Conservation (phyloP, 306 rosid species). For the Cicer bijugum region DNA sequence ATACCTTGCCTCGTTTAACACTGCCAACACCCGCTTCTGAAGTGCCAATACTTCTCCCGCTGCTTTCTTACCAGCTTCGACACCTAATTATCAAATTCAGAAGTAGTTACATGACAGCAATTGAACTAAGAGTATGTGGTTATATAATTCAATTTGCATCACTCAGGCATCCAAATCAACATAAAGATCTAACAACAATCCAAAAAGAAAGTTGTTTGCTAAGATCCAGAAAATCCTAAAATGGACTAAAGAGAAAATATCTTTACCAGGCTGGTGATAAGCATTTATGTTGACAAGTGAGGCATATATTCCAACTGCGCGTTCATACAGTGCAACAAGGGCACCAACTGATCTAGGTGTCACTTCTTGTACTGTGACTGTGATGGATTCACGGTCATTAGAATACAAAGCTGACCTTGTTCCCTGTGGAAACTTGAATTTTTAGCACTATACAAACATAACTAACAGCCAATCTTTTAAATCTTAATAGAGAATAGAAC, state of each 20-base stretch:
- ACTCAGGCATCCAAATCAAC: slow-evolving; percentile 16
- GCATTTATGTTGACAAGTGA: slow-evolving; percentile 87
- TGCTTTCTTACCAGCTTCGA: slow-evolving; percentile 88
- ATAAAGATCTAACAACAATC: neutral
- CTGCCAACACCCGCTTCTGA: slow-evolving; percentile 82
- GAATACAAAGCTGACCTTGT: slow-evolving; percentile 92
- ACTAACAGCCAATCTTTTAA: neutral
- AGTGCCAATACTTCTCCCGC: slow-evolving; percentile 94
- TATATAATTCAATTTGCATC: neutral
- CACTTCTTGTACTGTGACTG: slow-evolving; percentile 91
- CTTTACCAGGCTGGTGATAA: slow-evolving; percentile 93
- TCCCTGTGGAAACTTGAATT: slow-evolving; percentile 62
- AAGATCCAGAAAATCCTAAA: slow-evolving; percentile 20
- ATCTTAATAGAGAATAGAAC: neutral
- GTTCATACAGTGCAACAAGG: slow-evolving; percentile 89
- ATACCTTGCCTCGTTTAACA: slow-evolving; percentile 86
- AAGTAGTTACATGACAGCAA: slow-evolving; percentile 29
- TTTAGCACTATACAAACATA: slow-evolving; percentile 25
- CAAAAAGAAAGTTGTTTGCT: neutral
- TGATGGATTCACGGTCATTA: slow-evolving; percentile 79
- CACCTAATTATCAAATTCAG: slow-evolving; percentile 57
- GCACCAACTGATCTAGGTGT: slow-evolving; percentile 92
- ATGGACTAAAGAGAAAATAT: slow-evolving; percentile 25
- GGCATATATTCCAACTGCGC: slow-evolving; percentile 98
- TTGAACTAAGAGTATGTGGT: slow-evolving; percentile 7